Conservation (phyloP, 768 basidiomycete species). For the Cystofilobasidium macerans region DNA sequence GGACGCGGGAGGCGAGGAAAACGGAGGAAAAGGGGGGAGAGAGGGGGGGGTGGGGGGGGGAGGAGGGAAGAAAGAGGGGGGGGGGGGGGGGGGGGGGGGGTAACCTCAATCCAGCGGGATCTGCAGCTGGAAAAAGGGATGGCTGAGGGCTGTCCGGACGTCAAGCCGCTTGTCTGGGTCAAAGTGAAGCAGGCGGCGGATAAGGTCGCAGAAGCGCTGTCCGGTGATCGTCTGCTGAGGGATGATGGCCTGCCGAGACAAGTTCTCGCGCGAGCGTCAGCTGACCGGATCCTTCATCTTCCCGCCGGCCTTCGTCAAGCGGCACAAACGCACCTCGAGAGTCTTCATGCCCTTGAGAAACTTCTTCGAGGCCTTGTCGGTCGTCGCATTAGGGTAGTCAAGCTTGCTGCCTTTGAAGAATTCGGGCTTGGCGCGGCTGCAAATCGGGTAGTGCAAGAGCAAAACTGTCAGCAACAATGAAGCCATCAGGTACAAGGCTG, state of each 20-base stretch:
- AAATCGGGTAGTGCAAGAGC: background rate
- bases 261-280: background rate
- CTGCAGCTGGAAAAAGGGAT: constrained; percentile 59
- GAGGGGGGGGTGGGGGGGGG: too few species aligned
- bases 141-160: constrained; percentile 74
- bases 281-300: too few species aligned
- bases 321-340: constrained; percentile 50
- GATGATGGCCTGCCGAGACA: constrained; percentile 60
- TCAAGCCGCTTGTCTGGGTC: constrained; percentile 80
- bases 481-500: too few species aligned
- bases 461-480: too few species aligned
- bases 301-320: too few species aligned
- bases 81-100: too few species aligned
- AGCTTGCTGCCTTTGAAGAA: constrained; percentile 80
- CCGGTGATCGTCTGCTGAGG: constrained; percentile 35
- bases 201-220: constrained; percentile 72
- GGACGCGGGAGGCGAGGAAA: too few species aligned
- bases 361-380: constrained; percentile 80
- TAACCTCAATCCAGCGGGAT: too few species aligned
- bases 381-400: constrained; percentile 84
- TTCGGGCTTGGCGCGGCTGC: constrained; percentile 58
- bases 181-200: constrained; percentile 74
- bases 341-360: constrained; percentile 78
- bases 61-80: too few species aligned
- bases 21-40: too few species aligned